Percentiles rank a stretch among this genome's conserved stretches.
Evolutionary conservation across 2,329 filamentous ascomycete genomes (phyloP).

Genomic region (Parastagonospora avenae): DNA sequence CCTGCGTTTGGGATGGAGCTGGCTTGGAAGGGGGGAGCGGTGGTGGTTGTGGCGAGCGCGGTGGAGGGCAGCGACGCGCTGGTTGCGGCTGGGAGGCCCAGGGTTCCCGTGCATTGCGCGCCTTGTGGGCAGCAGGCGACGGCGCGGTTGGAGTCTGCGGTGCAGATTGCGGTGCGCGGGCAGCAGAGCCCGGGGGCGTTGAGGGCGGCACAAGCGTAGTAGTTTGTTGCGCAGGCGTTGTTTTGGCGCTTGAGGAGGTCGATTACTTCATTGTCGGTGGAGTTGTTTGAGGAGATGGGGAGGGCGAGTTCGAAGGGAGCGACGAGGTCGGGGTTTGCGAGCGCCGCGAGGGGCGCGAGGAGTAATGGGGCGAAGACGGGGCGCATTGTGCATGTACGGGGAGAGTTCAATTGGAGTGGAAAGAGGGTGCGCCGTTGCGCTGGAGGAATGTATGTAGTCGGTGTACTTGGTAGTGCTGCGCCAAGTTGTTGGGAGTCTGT

Average conservation of each 20-base stretch:
- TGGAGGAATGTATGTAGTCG: not conserved
- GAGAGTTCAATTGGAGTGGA: not conserved
- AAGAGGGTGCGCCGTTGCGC: not conserved
- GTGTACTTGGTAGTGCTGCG: not conserved
- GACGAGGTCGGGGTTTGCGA: slow-evolving; percentile 34
- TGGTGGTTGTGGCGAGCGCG: slow-evolving; percentile 26
- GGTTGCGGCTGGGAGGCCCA: slow-evolving; percentile 33
- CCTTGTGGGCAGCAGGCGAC: slow-evolving; percentile 66
- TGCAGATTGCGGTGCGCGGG: slow-evolving; percentile 58
- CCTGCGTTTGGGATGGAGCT: slow-evolving; percentile 19
- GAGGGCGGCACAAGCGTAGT: slow-evolving; percentile 58
- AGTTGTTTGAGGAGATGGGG: slow-evolving; percentile 28
- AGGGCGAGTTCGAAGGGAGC: slow-evolving; percentile 41
- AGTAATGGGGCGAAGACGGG: slow-evolving; percentile 28
- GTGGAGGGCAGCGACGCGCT: not conserved
- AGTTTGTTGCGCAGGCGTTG: slow-evolving; percentile 57
- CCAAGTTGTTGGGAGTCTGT: not conserved
- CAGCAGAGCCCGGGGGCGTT: slow-evolving; percentile 63
- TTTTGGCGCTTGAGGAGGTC: slow-evolving; percentile 44
- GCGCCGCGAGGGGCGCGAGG: slow-evolving; percentile 34
- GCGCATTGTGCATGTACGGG: slow-evolving; percentile 31
- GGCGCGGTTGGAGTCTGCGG: slow-evolving; percentile 60
- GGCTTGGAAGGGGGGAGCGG: slow-evolving; percentile 20
- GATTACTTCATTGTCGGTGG: slow-evolving; percentile 14
- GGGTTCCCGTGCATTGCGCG: slow-evolving; percentile 62